phyloP scores from a whole-genome alignment of 129 eudicot species.

The Heracleum sosnowskyi region DNA sequence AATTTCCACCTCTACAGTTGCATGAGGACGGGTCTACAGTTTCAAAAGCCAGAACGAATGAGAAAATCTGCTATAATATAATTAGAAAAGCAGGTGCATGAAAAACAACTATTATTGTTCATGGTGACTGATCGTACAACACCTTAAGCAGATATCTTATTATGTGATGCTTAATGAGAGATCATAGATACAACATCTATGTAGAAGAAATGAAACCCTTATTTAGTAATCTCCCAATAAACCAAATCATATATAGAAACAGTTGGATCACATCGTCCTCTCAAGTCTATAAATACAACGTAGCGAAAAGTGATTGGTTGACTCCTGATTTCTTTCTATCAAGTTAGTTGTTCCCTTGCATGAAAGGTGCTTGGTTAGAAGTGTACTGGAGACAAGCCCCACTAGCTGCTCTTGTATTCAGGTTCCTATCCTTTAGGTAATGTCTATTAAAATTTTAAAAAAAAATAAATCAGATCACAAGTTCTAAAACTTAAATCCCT shows the following conservation, averaged over 20 bases:
- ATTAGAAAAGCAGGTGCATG: not conserved
- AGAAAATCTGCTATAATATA: slow-evolving; percentile 3
- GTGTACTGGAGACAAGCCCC: not conserved
- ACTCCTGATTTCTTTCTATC: not conserved
- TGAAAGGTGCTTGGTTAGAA: not conserved
- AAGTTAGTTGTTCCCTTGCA: not conserved
- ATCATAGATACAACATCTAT: not conserved
- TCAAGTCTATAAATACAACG: not conserved
- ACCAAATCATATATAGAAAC: not conserved
- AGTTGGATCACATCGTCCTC: not conserved
- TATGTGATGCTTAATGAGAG: not conserved
- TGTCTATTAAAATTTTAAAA: not conserved
- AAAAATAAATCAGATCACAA: not conserved
- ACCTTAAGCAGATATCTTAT: not conserved
- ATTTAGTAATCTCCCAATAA: not conserved
- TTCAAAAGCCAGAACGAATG: slow-evolving; percentile 6
- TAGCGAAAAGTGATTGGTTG: not conserved
- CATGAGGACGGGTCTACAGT: slow-evolving; percentile 80
- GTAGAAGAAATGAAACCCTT: not conserved
- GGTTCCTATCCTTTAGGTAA: not conserved
- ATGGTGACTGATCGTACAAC: not conserved
- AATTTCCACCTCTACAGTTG: slow-evolving; percentile 84
- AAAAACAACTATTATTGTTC: not conserved
- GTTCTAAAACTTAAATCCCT: not conserved
- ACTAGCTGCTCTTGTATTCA: not conserved